Percentiles rank a stretch among this genome's conserved stretches.
Conservation (phyloP, 2,329 filamentous ascomycete genomes). For the Dendrostoma leiphaemia region DNA sequence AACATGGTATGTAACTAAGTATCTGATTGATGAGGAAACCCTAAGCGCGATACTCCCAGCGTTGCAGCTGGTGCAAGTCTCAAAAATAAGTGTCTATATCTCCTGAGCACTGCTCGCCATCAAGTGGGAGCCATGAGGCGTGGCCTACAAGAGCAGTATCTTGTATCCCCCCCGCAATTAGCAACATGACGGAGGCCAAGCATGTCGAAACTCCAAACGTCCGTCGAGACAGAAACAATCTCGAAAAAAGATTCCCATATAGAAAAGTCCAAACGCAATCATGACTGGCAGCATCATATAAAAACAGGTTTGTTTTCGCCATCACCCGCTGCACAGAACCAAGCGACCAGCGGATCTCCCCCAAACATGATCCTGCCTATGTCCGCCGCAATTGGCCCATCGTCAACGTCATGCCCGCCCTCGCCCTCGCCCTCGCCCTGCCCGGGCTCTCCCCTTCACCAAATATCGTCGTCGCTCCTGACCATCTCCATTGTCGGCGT, state of each 20-base stretch:
- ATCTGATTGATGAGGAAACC: too few relatives aligned
- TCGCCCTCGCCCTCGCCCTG: too few relatives aligned
- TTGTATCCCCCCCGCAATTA: background rate
- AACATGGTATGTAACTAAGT: too few relatives aligned
- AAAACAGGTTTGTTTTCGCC: background rate
- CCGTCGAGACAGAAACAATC: background rate
- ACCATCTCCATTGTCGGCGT: constrained; percentile 64
- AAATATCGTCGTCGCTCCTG: constrained; percentile 60
- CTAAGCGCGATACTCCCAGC: too few relatives aligned
- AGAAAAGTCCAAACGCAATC: background rate
- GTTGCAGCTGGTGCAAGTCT: background rate
- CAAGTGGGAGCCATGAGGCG: background rate
- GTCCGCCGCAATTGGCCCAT: too few relatives aligned
- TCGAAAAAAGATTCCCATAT: too few relatives aligned
- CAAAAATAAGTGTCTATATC: background rate
- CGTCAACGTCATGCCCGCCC: too few relatives aligned
- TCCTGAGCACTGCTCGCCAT: background rate
- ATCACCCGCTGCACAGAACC: too few relatives aligned
- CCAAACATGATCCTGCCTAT: background rate
- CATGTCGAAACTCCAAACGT: background rate
- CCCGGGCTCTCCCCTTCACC: constrained; percentile 39
- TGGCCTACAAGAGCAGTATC: background rate
- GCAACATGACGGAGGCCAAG: background rate
- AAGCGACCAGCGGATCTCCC: too few relatives aligned
- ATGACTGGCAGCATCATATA: background rate